phyloP scores from a whole-genome alignment of 2,329 filamentous ascomycete species.

The Helminthosporium solani region DNA sequence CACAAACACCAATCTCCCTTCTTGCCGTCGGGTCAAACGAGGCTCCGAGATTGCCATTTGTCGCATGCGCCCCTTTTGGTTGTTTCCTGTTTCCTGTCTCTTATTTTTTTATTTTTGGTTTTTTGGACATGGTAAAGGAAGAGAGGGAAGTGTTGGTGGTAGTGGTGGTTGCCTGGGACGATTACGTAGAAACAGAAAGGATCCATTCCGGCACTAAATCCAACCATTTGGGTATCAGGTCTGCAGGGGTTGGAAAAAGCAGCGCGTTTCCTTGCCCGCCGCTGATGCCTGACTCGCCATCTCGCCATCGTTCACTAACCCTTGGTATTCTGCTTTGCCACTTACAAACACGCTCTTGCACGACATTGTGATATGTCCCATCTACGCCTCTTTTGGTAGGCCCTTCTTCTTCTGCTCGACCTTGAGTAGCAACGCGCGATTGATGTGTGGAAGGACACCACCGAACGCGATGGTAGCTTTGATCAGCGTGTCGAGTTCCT shows the following conservation, averaged over 20 bases:
- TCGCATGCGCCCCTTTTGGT: neutral
- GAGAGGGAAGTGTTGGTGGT: too few species aligned
- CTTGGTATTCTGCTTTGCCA: neutral
- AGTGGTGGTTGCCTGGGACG: neutral
- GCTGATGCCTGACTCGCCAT: neutral
- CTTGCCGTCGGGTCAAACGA: neutral
- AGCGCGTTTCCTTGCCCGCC: neutral
- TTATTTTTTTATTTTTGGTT: too few species aligned
- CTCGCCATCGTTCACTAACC: too few species aligned
- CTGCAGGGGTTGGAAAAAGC: neutral
- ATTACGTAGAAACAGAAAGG: neutral
- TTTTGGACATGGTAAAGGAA: too few species aligned
- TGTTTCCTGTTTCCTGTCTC: too few species aligned
- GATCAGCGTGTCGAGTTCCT: slow-evolving; percentile 96
- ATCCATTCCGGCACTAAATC: neutral
- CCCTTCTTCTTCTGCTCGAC: slow-evolving; percentile 99
- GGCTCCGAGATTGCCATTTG: neutral
- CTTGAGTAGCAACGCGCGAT: slow-evolving; percentile 92
- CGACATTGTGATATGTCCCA: neutral
- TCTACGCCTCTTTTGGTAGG: slow-evolving; percentile 45
- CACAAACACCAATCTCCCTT: neutral
- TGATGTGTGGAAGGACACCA: slow-evolving; percentile 98
- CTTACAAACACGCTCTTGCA: neutral
- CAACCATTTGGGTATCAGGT: neutral
- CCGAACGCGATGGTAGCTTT: slow-evolving; percentile 97